Conservation (phyloP, 306 rosid genomes). For the Neltuma alba region DNA sequence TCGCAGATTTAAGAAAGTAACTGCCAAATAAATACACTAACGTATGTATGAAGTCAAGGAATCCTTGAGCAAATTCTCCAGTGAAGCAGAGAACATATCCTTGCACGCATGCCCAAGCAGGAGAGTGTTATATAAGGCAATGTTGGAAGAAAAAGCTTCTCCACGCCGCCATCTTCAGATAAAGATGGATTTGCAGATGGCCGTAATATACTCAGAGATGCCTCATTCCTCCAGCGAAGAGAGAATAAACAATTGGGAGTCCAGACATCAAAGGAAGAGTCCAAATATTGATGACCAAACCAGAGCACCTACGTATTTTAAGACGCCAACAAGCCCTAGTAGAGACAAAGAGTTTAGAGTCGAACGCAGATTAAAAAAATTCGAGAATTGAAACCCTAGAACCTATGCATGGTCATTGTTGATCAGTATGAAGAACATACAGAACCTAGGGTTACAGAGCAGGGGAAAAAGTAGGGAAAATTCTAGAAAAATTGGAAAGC, state of each 20-base stretch:
- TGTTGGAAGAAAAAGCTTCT: slow-evolving; percentile 36
- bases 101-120: slow-evolving; percentile 1
- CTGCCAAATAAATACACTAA: slow-evolving; percentile 17
- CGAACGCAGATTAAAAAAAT: slow-evolving; percentile 32
- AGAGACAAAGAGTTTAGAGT: slow-evolving; percentile 33
- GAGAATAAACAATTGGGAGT: not conserved
- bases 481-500: slow-evolving; percentile 22
- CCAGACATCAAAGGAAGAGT: slow-evolving; percentile 23
- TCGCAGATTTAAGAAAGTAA: slow-evolving; percentile 16
- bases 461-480: not conserved
- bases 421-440: slow-evolving; percentile 14
- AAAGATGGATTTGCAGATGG: slow-evolving; percentile 53
- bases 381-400: slow-evolving; percentile 54
- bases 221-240: slow-evolving; percentile 40
- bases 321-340: slow-evolving; percentile 56
- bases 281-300: slow-evolving; percentile 31
- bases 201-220: slow-evolving; percentile 45
- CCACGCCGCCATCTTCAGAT: slow-evolving; percentile 55
- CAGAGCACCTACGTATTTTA: slow-evolving; percentile 43
- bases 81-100: slow-evolving; percentile 11
- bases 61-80: slow-evolving; percentile 14
- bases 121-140: slow-evolving; percentile 13
- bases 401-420: not conserved
- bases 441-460: slow-evolving; percentile 60
- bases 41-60: not conserved